Base-by-base conservation (phyloP, 345 rosid species). In the Moringa oleifera region DNA sequence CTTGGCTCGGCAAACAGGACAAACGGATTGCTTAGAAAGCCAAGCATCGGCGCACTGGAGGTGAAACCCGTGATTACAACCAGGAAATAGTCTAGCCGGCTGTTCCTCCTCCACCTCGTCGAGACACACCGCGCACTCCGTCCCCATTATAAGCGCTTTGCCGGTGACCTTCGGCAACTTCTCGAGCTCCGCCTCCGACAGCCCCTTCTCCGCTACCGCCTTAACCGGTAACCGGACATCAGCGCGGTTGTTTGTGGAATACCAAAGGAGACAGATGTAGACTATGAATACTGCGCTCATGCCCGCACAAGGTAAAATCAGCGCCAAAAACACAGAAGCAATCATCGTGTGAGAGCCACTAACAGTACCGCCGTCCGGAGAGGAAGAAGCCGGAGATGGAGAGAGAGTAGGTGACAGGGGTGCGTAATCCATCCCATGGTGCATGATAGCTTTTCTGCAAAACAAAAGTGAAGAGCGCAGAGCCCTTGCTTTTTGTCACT, bases 11-110 rank as follows among this genome's bases (percentile, higher is more conserved):
- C 96, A 91, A 54, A 89, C 69, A 17, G 98, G 98, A 65, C 96
- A 91, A 19, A 77, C 68, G 2, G 90, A 31, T 12, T 79, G 81
- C 55, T 76, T 68, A 0, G 79, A 74, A n/a, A 92, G 88, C 98
- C 98, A 92, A 59, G 90, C 65, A 69, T 92, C 96, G 6, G 82
- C 87, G 57, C 98, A 92, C 33, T 82, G 59, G 55, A 81, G 70
- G 66, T 92, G 98, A 56, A 89, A 92, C 18, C 96, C 92, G 51
- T 92, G 95, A 68, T 82, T 87, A 63, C 98, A 89, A 22, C 92
- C 90, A 18, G 98, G 98, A 52, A 92, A 79, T 61, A 83, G 17
- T 25, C 96, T 73, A 13, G 83, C 87, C 41, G 75, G 66, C 56
- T 92, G 80, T 47, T 81, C 83, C 4, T 47, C 61, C 31, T 73